Conservation (phyloP, 2,329 filamentous ascomycete species). For the Beauveria pseudobassiana region DNA sequence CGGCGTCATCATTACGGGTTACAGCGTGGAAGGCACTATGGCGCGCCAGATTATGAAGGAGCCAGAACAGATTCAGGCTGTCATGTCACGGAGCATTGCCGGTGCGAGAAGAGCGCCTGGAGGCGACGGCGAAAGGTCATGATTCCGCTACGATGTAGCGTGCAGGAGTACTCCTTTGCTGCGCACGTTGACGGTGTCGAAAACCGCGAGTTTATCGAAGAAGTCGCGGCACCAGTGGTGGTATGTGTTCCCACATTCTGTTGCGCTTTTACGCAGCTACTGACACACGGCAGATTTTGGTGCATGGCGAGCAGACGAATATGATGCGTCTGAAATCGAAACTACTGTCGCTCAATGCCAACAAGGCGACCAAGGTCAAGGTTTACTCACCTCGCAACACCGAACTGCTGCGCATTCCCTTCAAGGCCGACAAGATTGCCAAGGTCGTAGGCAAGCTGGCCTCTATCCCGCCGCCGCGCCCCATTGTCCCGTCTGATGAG, state of each 20-base stretch:
- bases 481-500: slow-evolving; percentile 19
- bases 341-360: slow-evolving; percentile 81
- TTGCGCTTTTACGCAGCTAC: background rate
- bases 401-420: slow-evolving; percentile 89
- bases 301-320: slow-evolving; percentile 94
- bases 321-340: slow-evolving; percentile 97
- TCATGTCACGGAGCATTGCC: slow-evolving; percentile 70
- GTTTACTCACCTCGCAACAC: slow-evolving; percentile 92
- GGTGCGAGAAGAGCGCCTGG: slow-evolving; percentile 54
- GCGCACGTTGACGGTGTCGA: slow-evolving; percentile 95
- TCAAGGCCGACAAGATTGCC: slow-evolving; percentile 89
- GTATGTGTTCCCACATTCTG: slow-evolving; percentile 46
- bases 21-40: slow-evolving; percentile 98
- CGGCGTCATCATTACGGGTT: slow-evolving; percentile 96
- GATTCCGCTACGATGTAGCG: slow-evolving; percentile 86
- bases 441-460: slow-evolving; percentile 95
- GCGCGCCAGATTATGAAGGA: slow-evolving; percentile 92
- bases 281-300: slow-evolving; percentile 57
- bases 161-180: slow-evolving; percentile 91
- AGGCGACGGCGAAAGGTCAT: slow-evolving; percentile 78
- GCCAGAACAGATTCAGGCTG: slow-evolving; percentile 87
- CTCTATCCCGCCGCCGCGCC: slow-evolving; percentile 61
- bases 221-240: slow-evolving; percentile 84
- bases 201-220: slow-evolving; percentile 94
- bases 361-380: slow-evolving; percentile 75